Evolutionary conservation across 2,329 filamentous ascomycete genomes (phyloP), one percentile per base, ranked within the genome.

Genomic region (Zasmidium citrigriseum): DNA sequence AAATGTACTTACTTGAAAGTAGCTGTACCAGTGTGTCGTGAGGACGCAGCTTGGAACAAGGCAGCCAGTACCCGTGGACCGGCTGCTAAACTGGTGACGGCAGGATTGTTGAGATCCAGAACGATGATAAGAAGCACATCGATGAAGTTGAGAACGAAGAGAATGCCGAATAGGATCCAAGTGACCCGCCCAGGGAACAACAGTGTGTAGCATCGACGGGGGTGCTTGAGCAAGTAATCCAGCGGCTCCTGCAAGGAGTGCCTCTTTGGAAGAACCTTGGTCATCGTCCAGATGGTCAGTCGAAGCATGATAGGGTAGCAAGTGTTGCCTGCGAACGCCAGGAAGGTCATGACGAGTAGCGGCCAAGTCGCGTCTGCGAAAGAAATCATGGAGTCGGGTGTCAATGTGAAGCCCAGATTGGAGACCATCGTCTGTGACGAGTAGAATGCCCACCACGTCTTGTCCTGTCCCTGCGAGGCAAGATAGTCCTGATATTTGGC

Each of bases 161-260:
- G 27, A n/a, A 60, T 57, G 23, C 25, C 23, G 29, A 57, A 54
- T 0, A 60, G 48, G n/a, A 51, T 46, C 58, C 58, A 60, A n/a
- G 58, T 60, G 9, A 22, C n/a, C 2, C 48, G 24, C 18, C 18
- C 49, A 20, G 84, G 85, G 64, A 88, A 88, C 3, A 88, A 77
- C 2, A 85, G 78, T 2, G 83, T 86, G 66, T 84, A 87, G 63
- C 84, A 86, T 4, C 85, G 76, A 50, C 85, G 78, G 0, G 85
- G 86, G 67, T 88, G 83, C 49, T 86, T 79, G 10, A 88, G 78
- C 0, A 88, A 74, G 61, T 87, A 88, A 0, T 75, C 72, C 0
- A 87, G 71, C 0, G 81, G 79, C 20, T 56, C 56, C 4, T n/a
- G 25, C 16, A 21, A 44, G n/a, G 20, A 11, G 0, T 76, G 67